Evolutionary conservation across 768 basidiomycete species (phyloP).

Genomic region (Boletellus sp.): DNA sequence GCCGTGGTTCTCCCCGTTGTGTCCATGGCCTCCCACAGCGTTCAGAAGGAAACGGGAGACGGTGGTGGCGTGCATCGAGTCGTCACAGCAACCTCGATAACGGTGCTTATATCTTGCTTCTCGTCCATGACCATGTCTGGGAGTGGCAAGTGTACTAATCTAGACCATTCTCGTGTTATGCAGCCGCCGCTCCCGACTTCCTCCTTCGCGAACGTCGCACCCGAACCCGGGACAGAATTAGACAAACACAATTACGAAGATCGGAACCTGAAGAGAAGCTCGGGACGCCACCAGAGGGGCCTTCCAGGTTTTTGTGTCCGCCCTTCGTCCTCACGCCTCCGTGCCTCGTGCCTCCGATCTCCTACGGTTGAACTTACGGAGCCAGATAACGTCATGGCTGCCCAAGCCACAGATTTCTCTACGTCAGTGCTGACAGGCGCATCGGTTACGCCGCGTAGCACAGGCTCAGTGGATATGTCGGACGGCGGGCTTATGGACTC

Average conservation of each 20-base stretch:
- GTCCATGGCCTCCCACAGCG: slow-evolving; percentile 7
- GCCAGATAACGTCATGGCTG: slow-evolving; percentile 3
- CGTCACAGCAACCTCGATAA: slow-evolving; percentile 25
- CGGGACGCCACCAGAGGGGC: slow-evolving; percentile 16
- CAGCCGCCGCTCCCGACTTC: slow-evolving; percentile 22
- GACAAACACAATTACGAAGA: slow-evolving; percentile 12
- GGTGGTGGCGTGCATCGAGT: slow-evolving; percentile 23
- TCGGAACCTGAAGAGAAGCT: slow-evolving; percentile 10
- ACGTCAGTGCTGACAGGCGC: slow-evolving; percentile 22
- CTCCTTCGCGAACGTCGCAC: slow-evolving; percentile 15
- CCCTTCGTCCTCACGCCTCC: slow-evolving; percentile 10
- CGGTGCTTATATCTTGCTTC: slow-evolving; percentile 27
- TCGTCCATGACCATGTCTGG: slow-evolving; percentile 7
- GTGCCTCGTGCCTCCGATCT: slow-evolving; percentile 11
- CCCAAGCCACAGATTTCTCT: slow-evolving; percentile 15
- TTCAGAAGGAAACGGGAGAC: slow-evolving; percentile 15
- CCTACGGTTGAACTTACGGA: slow-evolving; percentile 4
- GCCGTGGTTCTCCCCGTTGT: background rate
- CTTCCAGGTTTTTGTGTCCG: slow-evolving; percentile 22
- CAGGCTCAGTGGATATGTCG: slow-evolving; percentile 17
- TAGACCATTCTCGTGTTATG: slow-evolving; percentile 7
- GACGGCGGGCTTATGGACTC: slow-evolving; percentile 13
- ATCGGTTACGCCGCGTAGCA: slow-evolving; percentile 19
- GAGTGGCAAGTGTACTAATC: slow-evolving; percentile 21
- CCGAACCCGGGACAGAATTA: slow-evolving; percentile 5